Evolutionary conservation across 2,329 filamentous ascomycete species (phyloP), one percentile per base, ranked within the genome.

Genomic region (Pseudodiploospora longispora): DNA sequence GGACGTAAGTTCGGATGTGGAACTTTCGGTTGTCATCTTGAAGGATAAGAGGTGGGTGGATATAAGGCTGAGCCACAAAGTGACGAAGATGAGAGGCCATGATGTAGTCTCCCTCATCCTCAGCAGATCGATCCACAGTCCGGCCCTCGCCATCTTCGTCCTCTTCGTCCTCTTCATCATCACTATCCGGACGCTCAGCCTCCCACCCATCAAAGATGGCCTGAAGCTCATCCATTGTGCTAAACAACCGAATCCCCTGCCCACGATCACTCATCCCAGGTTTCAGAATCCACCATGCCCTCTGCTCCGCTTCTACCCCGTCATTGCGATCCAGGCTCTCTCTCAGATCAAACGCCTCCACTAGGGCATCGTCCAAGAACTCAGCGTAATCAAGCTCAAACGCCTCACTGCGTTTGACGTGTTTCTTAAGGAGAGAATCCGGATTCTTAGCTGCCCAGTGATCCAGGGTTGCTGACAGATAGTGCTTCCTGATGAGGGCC

Each of bases 341-440:
- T 19, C 83, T 75, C 41, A 98, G 66, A 57, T 97, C 93, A 61
- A 85, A 97, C 0, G 86, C 85, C 62, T 98, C 93, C 2, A 95
- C 74, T 6, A 98, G 70, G 0, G 93, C 87, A 55, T 98, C 93
- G 51, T 97, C 93, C 10, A 98, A 69, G 58, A 97, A 98, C 67
- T 98, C 93, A 1, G 90, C 89, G 60, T 93, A 98, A 63, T 98
- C 93, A 6, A 98, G 75, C 65, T 98, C 93, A 54, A 98, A 95
- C 36, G 87, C 80, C 50, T 94, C 87, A 36, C 81, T 81, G 2
- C 83, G 78, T 61, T 87, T 86, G 43, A 95, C 79, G 57, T 93
- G 84, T 2, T 69, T 67, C 46, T 69, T 74, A 9, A 98, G 71
- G 5, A 82, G 63, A 7, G 82, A 87, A 1, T 73, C 64, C 0